Conservation (phyloP, 2,329 filamentous ascomycete species). For the Trichoderma sp. region DNA sequence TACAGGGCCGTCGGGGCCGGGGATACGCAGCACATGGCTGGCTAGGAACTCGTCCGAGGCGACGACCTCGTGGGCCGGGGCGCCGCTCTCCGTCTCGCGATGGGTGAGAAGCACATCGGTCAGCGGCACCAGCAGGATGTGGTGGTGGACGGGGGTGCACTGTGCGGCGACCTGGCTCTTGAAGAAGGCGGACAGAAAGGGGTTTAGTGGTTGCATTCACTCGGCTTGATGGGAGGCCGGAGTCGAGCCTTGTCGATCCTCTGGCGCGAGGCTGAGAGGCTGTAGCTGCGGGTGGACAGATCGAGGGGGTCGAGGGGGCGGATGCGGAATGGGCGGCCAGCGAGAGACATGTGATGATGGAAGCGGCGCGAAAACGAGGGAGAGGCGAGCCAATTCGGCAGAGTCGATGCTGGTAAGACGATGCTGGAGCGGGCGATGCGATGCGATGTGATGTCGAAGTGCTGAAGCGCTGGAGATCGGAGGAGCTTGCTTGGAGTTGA, state of each 20-base stretch:
- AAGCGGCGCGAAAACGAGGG: background rate
- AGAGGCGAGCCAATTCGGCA: background rate
- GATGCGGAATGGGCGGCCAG: conserved; percentile 24
- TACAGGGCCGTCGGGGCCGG: conserved; percentile 52
- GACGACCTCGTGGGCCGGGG: conserved; percentile 76
- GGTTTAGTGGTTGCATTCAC: conserved; percentile 95
- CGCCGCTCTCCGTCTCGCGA: conserved; percentile 83
- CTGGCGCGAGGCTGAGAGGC: conserved; percentile 27
- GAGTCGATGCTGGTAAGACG: background rate
- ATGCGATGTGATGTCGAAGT: background rate
- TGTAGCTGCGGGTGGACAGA: background rate
- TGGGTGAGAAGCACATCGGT: conserved; percentile 88
- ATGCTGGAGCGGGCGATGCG: background rate
- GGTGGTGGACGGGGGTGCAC: conserved; percentile 87
- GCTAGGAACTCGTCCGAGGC: conserved; percentile 91
- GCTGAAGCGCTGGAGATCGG: background rate
- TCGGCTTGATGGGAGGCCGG: conserved; percentile 38
- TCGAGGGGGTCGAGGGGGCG: conserved; percentile 14
- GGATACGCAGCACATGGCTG: conserved; percentile 92
- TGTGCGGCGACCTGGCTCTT: conserved; percentile 89
- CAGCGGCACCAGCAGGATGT: conserved; percentile 89
- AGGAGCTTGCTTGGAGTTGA: background rate
- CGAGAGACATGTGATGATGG: conserved; percentile 26
- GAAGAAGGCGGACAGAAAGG: conserved; percentile 98
- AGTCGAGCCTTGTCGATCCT: conserved; percentile 34